phyloP scores from a whole-genome alignment of 1,139 yeast species.

The Geotrichum carabidarum region DNA sequence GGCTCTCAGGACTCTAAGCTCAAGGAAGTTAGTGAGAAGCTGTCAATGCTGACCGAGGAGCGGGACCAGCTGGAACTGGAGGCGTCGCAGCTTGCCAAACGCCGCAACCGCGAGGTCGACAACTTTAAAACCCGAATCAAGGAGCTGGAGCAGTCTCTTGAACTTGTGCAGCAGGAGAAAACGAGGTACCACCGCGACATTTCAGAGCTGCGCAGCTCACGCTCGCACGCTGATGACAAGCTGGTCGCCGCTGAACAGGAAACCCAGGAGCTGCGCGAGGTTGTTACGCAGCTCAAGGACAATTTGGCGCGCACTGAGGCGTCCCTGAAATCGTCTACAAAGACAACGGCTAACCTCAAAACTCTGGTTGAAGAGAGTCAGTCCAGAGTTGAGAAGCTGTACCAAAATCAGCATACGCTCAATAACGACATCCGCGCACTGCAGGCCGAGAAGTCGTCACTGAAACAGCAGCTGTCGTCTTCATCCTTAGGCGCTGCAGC shows the following conservation, averaged over 20 bases:
- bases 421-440: slow-evolving; percentile 15
- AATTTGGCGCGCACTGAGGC: slow-evolving; percentile 32
- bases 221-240: slow-evolving; percentile 30
- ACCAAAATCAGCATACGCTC: slow-evolving; percentile 20
- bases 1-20: slow-evolving; percentile 49
- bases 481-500: neutral
- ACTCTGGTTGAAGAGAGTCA: slow-evolving; percentile 18
- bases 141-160: slow-evolving; percentile 33
- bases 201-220: slow-evolving; percentile 25
- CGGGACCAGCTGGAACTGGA: slow-evolving; percentile 55
- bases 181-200: slow-evolving; percentile 26
- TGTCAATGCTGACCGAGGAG: slow-evolving; percentile 50
- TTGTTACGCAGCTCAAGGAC: slow-evolving; percentile 26
- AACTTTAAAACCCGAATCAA: slow-evolving; percentile 33
- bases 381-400: slow-evolving; percentile 17
- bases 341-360: slow-evolving; percentile 14
- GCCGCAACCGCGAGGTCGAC: slow-evolving; percentile 48
- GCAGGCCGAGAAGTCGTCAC: slow-evolving; percentile 10
- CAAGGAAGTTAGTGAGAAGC: slow-evolving; percentile 44
- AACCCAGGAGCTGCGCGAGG: slow-evolving; percentile 27
- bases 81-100: slow-evolving; percentile 45
- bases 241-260: slow-evolving; percentile 27
- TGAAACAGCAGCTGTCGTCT: neutral
- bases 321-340: slow-evolving; percentile 14
- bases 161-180: slow-evolving; percentile 31